Percentiles rank a stretch among this genome's conserved stretches.
These are phyloP conservation scores for Lepidium sativum DNA, from an alignment of 345 rosid species.

Conservation along the genomic window DNA sequence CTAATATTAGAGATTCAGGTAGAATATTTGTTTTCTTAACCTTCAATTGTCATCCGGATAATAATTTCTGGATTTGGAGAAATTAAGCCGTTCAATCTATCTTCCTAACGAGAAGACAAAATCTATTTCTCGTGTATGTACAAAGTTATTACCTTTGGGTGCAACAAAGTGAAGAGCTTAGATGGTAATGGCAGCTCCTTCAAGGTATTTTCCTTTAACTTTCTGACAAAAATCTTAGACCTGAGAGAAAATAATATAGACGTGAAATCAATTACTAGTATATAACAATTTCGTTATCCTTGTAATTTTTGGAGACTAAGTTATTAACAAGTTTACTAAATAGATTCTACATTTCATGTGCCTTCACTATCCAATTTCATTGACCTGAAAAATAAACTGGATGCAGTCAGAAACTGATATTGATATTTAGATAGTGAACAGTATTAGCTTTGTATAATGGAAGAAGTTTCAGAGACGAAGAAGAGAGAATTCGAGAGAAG, in stretches of 20 bases:
- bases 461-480: too few relatives aligned
- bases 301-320: background rate
- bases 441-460: too few relatives aligned
- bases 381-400: background rate
- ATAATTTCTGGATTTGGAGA: background rate
- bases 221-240: conserved; percentile 15
- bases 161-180: conserved; percentile 4
- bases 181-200: conserved; percentile 11
- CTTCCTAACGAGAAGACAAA: background rate
- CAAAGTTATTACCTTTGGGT: background rate
- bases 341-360: conserved; percentile 5
- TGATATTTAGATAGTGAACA: too few relatives aligned
- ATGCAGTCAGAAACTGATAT: background rate
- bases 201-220: background rate
- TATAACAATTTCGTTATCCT: background rate
- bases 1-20: conserved; percentile 2
- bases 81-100: conserved; percentile 1
- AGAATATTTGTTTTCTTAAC: background rate
- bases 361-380: conserved; percentile 7
- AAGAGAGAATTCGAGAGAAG: too few relatives aligned
- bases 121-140: background rate
- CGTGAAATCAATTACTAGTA: conserved; percentile 8
- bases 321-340: background rate
- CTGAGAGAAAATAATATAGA: background rate
- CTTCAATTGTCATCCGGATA: background rate